Base-by-base conservation (phyloP, 805 yeast genomes). In the Grigorovia transvaalensis region DNA sequence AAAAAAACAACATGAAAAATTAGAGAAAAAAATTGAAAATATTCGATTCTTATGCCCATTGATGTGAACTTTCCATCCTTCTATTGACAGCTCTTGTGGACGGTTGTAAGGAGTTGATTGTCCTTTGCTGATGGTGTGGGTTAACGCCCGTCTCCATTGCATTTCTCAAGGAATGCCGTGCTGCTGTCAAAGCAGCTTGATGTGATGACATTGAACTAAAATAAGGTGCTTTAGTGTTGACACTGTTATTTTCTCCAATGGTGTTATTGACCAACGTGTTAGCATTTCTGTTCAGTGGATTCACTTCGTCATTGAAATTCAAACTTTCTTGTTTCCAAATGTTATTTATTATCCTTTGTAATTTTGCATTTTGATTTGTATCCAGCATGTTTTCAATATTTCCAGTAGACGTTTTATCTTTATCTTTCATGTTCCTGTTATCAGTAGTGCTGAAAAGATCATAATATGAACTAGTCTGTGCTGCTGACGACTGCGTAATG, bases 11-110 rank as follows among this genome's bases (percentile, higher is more conserved):
- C 27, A 23, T 23, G 27, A 23, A 23, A 23, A 23, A 23, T 23
- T 23, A 23, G 27, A 23, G 6, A 6, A 23, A 23, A 49, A 44
- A 49, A n/a, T 44, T 30, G 33, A 29, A 30, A 33, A 17, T 9
- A 44, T 48, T 13, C 29, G 17, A 23, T 17, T 44, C 47, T n/a
- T 45, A 17, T n/a, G 54, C 52, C 18, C 50, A 13, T 20, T 57
- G 60, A 5, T 56, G 52, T 11, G 45, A 45, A 40, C 60, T 60
- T 44, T 65, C 68, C 56, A 63, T 56, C 18, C 69, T 55, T 52
- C 73, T 61, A 54, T 71, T 70, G 2, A 71, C 76, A 0, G 75
- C 74, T 52, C 76, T 64, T 11, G 76, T 72, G 0, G 72, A 65
- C 8, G 75, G 75, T 35, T 66, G 70, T 27, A 65, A 48, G 6